Conservation (phyloP, 2,329 filamentous ascomycete species). For the Esteya vermicola region DNA sequence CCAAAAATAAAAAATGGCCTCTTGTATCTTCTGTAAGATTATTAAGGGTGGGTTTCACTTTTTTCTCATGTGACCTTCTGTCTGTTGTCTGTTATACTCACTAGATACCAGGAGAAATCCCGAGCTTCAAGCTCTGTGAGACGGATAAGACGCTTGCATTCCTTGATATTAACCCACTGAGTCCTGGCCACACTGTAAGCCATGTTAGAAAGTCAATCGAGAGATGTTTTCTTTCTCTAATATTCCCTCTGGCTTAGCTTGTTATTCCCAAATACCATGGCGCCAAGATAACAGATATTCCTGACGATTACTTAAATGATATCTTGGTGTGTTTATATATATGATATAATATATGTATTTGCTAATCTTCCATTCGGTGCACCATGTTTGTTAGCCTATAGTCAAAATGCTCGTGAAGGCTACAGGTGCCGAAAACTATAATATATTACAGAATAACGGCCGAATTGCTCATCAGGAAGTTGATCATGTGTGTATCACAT, state of each 20-base stretch:
- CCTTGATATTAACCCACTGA: constrained; percentile 86
- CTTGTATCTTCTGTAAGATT: constrained; percentile 97
- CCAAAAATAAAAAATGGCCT: constrained; percentile 41
- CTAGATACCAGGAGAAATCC: constrained; percentile 65
- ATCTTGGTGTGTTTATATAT: constrained; percentile 47
- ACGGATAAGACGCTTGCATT: constrained; percentile 89
- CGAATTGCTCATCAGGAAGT: constrained; percentile 82
- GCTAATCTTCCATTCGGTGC: not conserved
- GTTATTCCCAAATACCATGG: constrained; percentile 94
- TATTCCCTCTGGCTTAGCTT: constrained; percentile 44
- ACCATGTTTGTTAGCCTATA: constrained; percentile 38
- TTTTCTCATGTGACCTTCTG: no score
- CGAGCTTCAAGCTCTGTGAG: constrained; percentile 91
- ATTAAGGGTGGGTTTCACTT: constrained; percentile 57
- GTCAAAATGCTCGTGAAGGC: constrained; percentile 77
- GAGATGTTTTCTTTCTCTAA: not conserved
- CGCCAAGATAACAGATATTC: constrained; percentile 80
- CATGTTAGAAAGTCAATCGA: not conserved
- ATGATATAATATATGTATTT: not conserved
- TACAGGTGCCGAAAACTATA: constrained; percentile 67
- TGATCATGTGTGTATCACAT: constrained; percentile 58
- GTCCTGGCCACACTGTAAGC: constrained; percentile 74
- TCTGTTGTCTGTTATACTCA: not conserved
- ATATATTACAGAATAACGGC: constrained; percentile 94
- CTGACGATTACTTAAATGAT: constrained; percentile 73